These are phyloP conservation scores for Globisporangium megalacanthum DNA, from an alignment of 352 stramenopile species.

Conservation along the genomic window DNA sequence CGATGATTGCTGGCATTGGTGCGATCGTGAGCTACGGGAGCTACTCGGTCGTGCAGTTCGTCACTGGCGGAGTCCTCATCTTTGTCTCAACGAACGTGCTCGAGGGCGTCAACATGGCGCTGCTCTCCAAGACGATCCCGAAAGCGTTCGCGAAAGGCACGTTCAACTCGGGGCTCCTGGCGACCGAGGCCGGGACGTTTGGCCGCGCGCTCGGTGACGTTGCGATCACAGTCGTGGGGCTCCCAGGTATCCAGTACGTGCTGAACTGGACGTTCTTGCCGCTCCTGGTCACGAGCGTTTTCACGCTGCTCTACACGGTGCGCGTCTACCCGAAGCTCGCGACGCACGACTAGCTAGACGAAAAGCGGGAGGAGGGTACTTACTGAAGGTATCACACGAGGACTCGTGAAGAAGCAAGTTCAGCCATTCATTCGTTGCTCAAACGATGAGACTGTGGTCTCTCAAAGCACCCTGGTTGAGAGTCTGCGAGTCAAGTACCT, in stretches of 20 bases:
- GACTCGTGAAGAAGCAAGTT: too few relatives aligned
- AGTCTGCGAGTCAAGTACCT: too few relatives aligned
- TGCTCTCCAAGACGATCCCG: slow-evolving; percentile 92
- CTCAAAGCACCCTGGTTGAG: too few relatives aligned
- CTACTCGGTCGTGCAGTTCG: slow-evolving; percentile 86
- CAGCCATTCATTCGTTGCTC: too few relatives aligned
- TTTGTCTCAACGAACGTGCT: slow-evolving; percentile 92
- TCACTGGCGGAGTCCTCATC: slow-evolving; percentile 85
- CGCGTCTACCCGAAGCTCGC: slow-evolving; percentile 66
- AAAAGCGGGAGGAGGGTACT: neutral
- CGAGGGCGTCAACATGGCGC: slow-evolving; percentile 91
- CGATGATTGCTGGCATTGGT: slow-evolving; percentile 88
- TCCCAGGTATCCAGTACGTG: slow-evolving; percentile 78
- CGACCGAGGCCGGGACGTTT: slow-evolving; percentile 90
- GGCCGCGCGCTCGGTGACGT: slow-evolving; percentile 84
- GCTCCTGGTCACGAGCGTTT: slow-evolving; percentile 42
- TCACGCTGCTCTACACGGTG: slow-evolving; percentile 66
- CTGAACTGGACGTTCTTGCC: slow-evolving; percentile 82
- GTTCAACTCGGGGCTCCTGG: slow-evolving; percentile 94
- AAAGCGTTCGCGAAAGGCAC: slow-evolving; percentile 90
- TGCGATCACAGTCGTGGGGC: slow-evolving; percentile 74
- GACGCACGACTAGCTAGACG: slow-evolving; percentile 34
- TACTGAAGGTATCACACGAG: too few relatives aligned
- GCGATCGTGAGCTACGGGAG: slow-evolving; percentile 83
- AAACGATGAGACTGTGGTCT: too few relatives aligned